Conservation (phyloP, 148 eudicot genomes). For the Beta vulgaris region DNA sequence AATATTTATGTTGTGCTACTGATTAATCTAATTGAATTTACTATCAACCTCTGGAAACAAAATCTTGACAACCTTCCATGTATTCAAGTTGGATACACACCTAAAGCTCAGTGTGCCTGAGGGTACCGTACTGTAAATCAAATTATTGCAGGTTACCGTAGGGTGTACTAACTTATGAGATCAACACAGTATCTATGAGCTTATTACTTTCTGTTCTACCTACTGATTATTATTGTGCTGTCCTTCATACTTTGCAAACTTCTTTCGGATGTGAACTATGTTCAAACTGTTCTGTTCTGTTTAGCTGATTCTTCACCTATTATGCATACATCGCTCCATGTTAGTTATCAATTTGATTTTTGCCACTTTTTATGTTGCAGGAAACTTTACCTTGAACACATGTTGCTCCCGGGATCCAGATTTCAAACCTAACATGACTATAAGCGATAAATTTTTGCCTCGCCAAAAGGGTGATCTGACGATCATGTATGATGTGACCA, state of each 20-base stretch:
- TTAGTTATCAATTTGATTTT: not conserved
- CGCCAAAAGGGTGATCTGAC: slow-evolving; percentile 63
- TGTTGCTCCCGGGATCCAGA: slow-evolving; percentile 58
- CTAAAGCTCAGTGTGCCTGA: not conserved
- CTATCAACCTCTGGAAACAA: not conserved
- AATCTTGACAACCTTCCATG: not conserved
- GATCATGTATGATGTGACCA: slow-evolving; percentile 59
- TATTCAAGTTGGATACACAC: not conserved
- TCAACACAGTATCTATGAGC: not conserved
- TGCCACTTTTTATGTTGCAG: slow-evolving; percentile 18
- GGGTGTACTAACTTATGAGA: not conserved
- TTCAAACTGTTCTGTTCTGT: not conserved
- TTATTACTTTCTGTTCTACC: not conserved
- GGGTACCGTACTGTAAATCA: not conserved
- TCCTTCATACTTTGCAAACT: not conserved
- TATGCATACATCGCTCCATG: not conserved
- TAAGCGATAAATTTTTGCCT: slow-evolving; percentile 44
- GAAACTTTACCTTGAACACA: slow-evolving; percentile 42
- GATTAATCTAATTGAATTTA: not conserved
- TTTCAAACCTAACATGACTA: slow-evolving; percentile 32
- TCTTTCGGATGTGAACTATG: not conserved
- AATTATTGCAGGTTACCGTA: not conserved
- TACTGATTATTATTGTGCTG: not conserved
- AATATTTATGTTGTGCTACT: not conserved
- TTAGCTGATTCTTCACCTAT: not conserved